Evolutionary conservation across 2,329 filamentous ascomycete species (phyloP).

Genomic region (Dryadomyces quercus-mongolicae): DNA sequence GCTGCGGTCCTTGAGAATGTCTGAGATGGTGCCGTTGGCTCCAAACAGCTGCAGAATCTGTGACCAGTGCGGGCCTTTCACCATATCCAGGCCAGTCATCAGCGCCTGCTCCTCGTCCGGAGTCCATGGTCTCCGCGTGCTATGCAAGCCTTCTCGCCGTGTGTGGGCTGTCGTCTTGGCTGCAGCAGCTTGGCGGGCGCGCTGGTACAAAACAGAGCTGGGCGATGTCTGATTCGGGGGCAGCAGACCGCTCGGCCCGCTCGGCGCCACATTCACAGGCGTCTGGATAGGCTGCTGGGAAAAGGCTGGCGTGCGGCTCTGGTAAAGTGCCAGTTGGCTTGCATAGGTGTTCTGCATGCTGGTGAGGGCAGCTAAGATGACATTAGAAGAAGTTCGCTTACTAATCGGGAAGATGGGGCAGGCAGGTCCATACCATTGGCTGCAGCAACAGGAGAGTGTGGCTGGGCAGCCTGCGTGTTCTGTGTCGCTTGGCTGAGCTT

Average conservation of each 20-base stretch:
- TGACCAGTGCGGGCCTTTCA: conserved; percentile 87
- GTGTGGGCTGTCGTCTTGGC: conserved; percentile 44
- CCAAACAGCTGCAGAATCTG: conserved; percentile 82
- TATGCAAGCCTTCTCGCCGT: conserved; percentile 43
- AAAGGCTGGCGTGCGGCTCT: conserved; percentile 5
- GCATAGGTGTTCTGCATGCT: conserved; percentile 12
- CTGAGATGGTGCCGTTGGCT: conserved; percentile 63
- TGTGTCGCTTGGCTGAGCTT: conserved; percentile 12
- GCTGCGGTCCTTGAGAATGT: conserved; percentile 76
- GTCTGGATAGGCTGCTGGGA: conserved; percentile 8
- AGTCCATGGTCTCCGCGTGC: conserved; percentile 69
- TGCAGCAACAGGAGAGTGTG: conserved; percentile 3
- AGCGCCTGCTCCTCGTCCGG: conserved; percentile 82
- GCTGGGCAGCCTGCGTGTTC: background rate
- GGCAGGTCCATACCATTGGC: conserved; percentile 6
- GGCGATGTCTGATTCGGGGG: conserved; percentile 45
- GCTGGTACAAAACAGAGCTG: conserved; percentile 44
- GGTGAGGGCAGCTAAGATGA: conserved; percentile 4
- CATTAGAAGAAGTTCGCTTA: background rate
- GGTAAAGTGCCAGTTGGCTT: conserved; percentile 8
- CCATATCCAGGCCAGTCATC: conserved; percentile 77
- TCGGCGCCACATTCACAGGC: background rate
- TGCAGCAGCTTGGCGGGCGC: conserved; percentile 45
- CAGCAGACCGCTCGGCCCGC: conserved; percentile 24
- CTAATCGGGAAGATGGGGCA: background rate